Evolutionary conservation across 23 red algal genomes (phyloP).

Genomic region (Gracilariopsis chorda): DNA sequence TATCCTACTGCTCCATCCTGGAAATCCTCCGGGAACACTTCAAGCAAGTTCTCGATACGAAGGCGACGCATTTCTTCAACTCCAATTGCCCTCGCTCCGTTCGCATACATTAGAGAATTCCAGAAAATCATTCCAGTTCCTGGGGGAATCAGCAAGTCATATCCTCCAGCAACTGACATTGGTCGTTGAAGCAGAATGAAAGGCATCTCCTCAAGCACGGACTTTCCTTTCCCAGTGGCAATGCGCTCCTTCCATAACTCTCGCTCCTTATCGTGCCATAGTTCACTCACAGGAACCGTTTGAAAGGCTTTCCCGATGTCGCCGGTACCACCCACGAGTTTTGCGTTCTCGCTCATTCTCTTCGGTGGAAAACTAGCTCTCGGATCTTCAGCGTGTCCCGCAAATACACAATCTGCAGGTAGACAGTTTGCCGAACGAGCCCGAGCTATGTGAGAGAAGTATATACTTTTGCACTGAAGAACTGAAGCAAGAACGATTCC

Average conservation of each 20-base stretch:
- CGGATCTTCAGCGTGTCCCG: conserved; percentile 23
- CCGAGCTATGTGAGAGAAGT: background rate
- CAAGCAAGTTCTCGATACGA: background rate
- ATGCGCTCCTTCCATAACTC: background rate
- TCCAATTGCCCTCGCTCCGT: conserved; percentile 59
- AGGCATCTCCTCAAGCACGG: background rate
- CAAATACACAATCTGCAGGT: conserved; percentile 21
- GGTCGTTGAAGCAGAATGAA: conserved; percentile 11
- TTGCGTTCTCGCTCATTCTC: conserved; percentile 27
- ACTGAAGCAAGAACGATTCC: conserved; percentile 43
- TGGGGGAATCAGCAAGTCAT: conserved; percentile 65
- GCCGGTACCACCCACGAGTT: background rate
- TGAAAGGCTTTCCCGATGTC: background rate
- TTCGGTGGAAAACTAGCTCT: conserved; percentile 40
- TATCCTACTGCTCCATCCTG: conserved; percentile 1
- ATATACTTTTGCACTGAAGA: background rate
- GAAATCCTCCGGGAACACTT: conserved; percentile 50
- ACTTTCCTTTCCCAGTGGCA: background rate
- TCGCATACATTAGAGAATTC: conserved; percentile 70
- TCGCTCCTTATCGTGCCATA: conserved; percentile 36
- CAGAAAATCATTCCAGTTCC: conserved; percentile 80
- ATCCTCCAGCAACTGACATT: conserved; percentile 47
- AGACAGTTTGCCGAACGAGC: conserved; percentile 17
- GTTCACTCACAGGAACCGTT: background rate
- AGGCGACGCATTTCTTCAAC: conserved; percentile 53